Evolutionary conservation across 2,329 filamentous ascomycete species (phyloP).

Genomic region (Gyromitra esculenta): DNA sequence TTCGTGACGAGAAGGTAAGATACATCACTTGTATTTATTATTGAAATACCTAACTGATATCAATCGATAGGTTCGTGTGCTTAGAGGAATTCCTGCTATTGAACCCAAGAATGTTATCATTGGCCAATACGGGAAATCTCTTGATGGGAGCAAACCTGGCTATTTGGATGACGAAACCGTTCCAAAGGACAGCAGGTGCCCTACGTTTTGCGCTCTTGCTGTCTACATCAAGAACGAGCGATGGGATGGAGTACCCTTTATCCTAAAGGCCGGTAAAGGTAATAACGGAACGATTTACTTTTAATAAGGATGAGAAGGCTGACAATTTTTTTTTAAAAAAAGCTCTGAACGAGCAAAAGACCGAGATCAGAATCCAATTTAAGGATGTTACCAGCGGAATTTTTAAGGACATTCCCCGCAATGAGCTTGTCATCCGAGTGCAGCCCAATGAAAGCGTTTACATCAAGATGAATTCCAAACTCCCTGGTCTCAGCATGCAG

Average conservation of each 20-base stretch:
- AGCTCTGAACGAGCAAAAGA: constrained; percentile 99
- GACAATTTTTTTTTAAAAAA: constrained; percentile 39
- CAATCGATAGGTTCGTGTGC: constrained; percentile 74
- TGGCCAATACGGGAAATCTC: constrained; percentile 94
- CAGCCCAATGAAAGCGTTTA: constrained; percentile 99
- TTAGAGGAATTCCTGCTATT: constrained; percentile 90
- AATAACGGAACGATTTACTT: constrained; percentile 44
- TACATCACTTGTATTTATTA: background rate
- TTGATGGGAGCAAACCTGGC: constrained; percentile 93
- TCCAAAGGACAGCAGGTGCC: constrained; percentile 95
- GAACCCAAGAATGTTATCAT: constrained; percentile 99
- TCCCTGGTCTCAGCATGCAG: constrained; percentile 98
- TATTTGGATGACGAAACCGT: constrained; percentile 99
- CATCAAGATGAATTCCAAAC: constrained; percentile 99
- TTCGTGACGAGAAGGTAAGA: constrained; percentile 87
- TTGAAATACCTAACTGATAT: constrained; percentile 16
- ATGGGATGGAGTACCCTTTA: constrained; percentile 99
- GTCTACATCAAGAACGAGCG: constrained; percentile 99
- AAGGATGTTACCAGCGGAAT: constrained; percentile 99
- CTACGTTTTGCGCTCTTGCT: constrained; percentile 96
- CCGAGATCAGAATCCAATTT: constrained; percentile 98
- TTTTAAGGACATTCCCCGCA: constrained; percentile 99
- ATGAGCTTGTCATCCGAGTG: constrained; percentile 98
- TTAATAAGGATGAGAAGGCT: constrained; percentile 44
- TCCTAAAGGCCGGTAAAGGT: constrained; percentile 96